Conservation (phyloP, 2,329 filamentous ascomycete species). For the Pestalotiopsis sp. region DNA sequence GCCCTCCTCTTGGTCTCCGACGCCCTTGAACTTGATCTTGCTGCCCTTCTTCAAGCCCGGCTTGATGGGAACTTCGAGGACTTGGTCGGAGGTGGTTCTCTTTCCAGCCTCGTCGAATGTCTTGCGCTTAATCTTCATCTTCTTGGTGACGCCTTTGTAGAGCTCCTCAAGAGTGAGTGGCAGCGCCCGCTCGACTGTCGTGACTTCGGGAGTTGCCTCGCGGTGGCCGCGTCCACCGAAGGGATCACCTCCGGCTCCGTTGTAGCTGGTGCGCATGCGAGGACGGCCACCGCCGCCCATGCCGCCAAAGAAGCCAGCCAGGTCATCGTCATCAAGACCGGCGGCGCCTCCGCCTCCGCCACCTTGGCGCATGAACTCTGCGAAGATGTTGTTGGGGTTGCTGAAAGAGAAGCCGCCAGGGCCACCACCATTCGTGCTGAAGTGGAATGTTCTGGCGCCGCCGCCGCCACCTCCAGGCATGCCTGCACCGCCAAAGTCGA, state of each 20-base stretch:
- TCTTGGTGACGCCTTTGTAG: slow-evolving; percentile 85
- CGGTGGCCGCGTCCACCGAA: slow-evolving; percentile 34
- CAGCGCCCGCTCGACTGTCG: slow-evolving; percentile 83
- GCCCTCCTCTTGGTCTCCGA: slow-evolving; percentile 97
- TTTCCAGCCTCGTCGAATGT: slow-evolving; percentile 86
- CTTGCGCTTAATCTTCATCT: slow-evolving; percentile 98
- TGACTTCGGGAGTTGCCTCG: slow-evolving; percentile 76
- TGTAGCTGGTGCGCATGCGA: slow-evolving; percentile 39
- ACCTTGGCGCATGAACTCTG: slow-evolving; percentile 71
- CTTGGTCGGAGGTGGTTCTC: slow-evolving; percentile 82
- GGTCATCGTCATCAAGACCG: slow-evolving; percentile 46
- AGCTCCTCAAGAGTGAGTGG: slow-evolving; percentile 84
- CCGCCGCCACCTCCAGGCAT: slow-evolving; percentile 43
- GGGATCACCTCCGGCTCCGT: slow-evolving; percentile 19
- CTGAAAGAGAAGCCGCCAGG: slow-evolving; percentile 76
- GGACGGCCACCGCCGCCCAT: slow-evolving; percentile 21
- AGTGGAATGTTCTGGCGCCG: slow-evolving; percentile 62
- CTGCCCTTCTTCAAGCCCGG: slow-evolving; percentile 93
- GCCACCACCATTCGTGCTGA: slow-evolving; percentile 56
- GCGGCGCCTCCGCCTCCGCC: slow-evolving; percentile 37
- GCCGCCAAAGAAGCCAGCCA: slow-evolving; percentile 38
- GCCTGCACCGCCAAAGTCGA: slow-evolving; percentile 51
- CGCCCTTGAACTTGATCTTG: slow-evolving; percentile 97
- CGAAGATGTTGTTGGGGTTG: slow-evolving; percentile 81
- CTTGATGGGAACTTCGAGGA: slow-evolving; percentile 94